These are phyloP conservation scores for Xylariales sp. DNA, from an alignment of 2,329 filamentous ascomycete genomes.

Conservation along the genomic window DNA sequence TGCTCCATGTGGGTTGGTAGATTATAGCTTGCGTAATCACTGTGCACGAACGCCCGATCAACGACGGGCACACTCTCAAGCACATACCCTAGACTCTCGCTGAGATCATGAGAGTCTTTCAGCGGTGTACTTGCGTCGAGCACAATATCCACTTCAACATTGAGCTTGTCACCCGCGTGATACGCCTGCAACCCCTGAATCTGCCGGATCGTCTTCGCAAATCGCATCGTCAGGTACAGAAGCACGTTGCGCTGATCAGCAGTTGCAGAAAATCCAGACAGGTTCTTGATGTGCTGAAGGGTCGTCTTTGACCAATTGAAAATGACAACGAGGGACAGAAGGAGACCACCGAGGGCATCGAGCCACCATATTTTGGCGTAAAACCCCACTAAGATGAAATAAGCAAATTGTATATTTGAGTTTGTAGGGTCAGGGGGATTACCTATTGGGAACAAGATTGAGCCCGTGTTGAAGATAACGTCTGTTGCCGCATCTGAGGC, in stretches of 20 bases:
- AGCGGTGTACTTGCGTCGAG: slow-evolving; percentile 71
- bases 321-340: slow-evolving; percentile 76
- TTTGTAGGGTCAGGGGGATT: slow-evolving; percentile 19
- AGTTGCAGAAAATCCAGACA: slow-evolving; percentile 73
- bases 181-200: slow-evolving; percentile 84
- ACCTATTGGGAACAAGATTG: slow-evolving; percentile 78
- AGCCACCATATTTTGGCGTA: slow-evolving; percentile 79
- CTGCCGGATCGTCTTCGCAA: slow-evolving; percentile 79
- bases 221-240: slow-evolving; percentile 89
- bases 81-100: slow-evolving; percentile 66
- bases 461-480: slow-evolving; percentile 86
- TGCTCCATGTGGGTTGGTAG: slow-evolving; percentile 55
- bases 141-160: slow-evolving; percentile 79
- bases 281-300: slow-evolving; percentile 71
- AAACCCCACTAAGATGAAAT: slow-evolving; percentile 54
- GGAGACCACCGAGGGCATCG: slow-evolving; percentile 71
- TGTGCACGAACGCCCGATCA: slow-evolving; percentile 65
- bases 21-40: slow-evolving; percentile 60
- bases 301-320: slow-evolving; percentile 73
- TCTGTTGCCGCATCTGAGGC: slow-evolving; percentile 60
- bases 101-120: slow-evolving; percentile 76
- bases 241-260: slow-evolving; percentile 38
- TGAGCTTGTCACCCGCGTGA: slow-evolving; percentile 79
- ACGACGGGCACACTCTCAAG: slow-evolving; percentile 79
- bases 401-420: slow-evolving; percentile 9